These are phyloP conservation scores for Medicago arabica DNA, from an alignment of 306 rosid genomes.

Conservation along the genomic window DNA sequence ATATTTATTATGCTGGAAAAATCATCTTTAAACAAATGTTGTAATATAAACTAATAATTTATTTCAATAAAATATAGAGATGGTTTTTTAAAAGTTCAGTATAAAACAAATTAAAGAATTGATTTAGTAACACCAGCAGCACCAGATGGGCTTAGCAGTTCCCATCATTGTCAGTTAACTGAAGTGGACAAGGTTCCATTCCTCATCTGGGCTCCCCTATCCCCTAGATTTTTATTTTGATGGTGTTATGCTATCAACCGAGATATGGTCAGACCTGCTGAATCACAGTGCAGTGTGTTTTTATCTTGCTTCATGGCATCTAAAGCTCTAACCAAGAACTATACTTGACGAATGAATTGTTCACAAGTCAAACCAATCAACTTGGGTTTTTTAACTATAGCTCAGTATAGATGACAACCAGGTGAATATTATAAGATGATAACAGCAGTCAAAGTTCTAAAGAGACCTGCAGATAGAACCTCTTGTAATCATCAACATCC, in stretches of 20 bases:
- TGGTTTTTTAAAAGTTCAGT: background rate
- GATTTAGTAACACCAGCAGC: conserved; percentile 11
- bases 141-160: conserved; percentile 24
- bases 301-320: conserved; percentile 31
- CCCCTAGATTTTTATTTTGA: conserved; percentile 10
- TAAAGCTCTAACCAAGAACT: conserved; percentile 26
- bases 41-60: background rate
- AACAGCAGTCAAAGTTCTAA: conserved; percentile 31
- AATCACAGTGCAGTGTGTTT: conserved; percentile 9
- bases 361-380: conserved; percentile 22
- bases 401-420: conserved; percentile 25
- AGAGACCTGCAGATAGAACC: conserved; percentile 94
- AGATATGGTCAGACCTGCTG: conserved; percentile 14
- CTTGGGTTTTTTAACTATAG: conserved; percentile 4
- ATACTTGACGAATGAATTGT: conserved; percentile 2
- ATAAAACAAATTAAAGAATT: background rate
- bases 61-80: conserved; percentile 1
- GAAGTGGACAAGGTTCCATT: background rate
- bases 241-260: background rate
- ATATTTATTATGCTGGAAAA: conserved; percentile 2
- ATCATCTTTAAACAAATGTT: background rate
- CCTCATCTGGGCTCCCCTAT: conserved; percentile 19
- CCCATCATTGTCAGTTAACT: conserved; percentile 15
- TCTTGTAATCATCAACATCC: conserved; percentile 82
- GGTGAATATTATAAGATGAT: conserved; percentile 14